Base-by-base conservation (phyloP, 768 basidiomycete species). In the Phallus indusiatus region DNA sequence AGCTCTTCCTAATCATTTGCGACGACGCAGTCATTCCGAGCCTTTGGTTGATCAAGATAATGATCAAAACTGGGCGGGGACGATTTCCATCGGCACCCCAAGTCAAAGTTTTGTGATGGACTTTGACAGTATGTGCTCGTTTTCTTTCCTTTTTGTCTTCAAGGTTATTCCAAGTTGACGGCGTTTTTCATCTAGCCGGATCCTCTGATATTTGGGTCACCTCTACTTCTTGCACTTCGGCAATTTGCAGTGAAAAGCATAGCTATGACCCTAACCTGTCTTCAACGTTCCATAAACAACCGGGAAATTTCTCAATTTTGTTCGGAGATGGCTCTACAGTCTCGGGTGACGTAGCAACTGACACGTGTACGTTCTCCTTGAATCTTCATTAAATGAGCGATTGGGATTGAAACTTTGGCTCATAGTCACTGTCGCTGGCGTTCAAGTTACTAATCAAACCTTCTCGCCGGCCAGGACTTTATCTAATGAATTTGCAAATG, bases 301-400 rank as follows among this genome's bases (percentile, higher is more conserved):
- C 62, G 12, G 66, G 70, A 12, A 63, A 63, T 14, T 75, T 76
- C 67, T 65, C 68, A 42, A 71, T 78, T 60, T 51, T 60, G 24
- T 78, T 76, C 62, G 76, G 75, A 46, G 76, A 78, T 61, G 75
- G 75, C 3, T 72, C 71, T 5, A 64, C 70, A 3, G 71, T 70
- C 35, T 68, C 67, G 0, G 76, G 76, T 10, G 61, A 67, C 21
- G 70, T 73, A 24, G 77, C 70, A 67, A 70, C 64, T 33, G 76
- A 78, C 61, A 66, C 60, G 20, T 72, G 77, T 53, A 42, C 18
- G 55, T 47, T 47, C 21, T 16, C 9, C 24, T 56, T 3, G 11
- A 8, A 16, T 10, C 17, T 1, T 42, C 34, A 12, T 46, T 12
- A 12, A 20, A 47, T 46, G 17, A 47, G 4, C n/a, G 4, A 42